These are phyloP conservation scores for Citrullus colocynthis DNA, from an alignment of 306 rosid genomes.

Conservation along the genomic window DNA sequence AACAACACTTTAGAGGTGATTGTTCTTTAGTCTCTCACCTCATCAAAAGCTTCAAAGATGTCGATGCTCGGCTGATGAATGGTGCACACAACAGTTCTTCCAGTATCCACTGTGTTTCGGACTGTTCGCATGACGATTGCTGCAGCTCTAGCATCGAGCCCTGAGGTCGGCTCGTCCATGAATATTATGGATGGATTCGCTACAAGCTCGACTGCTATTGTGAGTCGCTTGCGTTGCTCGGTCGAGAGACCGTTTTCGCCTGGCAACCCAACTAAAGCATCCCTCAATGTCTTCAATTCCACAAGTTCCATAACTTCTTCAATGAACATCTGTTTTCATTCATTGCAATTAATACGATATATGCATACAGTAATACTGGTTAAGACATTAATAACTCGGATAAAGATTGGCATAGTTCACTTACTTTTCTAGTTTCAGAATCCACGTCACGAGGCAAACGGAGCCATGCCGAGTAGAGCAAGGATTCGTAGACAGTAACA, in stretches of 20 bases:
- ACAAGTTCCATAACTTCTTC: slow-evolving; percentile 49
- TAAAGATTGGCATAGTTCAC: not conserved
- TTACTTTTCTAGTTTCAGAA: slow-evolving; percentile 39
- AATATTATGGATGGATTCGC: slow-evolving; percentile 47
- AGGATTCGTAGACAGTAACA: slow-evolving; percentile 61
- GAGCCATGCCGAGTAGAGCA: slow-evolving; percentile 70
- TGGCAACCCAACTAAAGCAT: slow-evolving; percentile 38
- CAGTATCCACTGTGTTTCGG: slow-evolving; percentile 39
- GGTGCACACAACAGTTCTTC: slow-evolving; percentile 48
- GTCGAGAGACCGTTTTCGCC: slow-evolving; percentile 37
- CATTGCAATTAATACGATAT: not conserved
- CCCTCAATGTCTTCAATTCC: slow-evolving; percentile 29
- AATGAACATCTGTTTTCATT: slow-evolving; percentile 24
- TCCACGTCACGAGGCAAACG: slow-evolving; percentile 42
- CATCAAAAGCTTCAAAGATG: slow-evolving; percentile 46
- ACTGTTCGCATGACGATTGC: slow-evolving; percentile 51
- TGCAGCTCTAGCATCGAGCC: slow-evolving; percentile 49
- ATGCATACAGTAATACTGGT: no score
- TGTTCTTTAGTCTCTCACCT: slow-evolving; percentile 14
- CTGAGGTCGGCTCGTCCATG: slow-evolving; percentile 55
- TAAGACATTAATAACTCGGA: not conserved
- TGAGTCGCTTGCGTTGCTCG: slow-evolving; percentile 41
- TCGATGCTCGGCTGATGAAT: slow-evolving; percentile 56
- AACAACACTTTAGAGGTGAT: no score
- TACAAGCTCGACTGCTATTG: slow-evolving; percentile 45